Percentiles rank a stretch among this genome's conserved stretches.
phyloP scores from a whole-genome alignment of 805 yeast genomes.

The Cyberlindnera samutprakarnensis region DNA sequence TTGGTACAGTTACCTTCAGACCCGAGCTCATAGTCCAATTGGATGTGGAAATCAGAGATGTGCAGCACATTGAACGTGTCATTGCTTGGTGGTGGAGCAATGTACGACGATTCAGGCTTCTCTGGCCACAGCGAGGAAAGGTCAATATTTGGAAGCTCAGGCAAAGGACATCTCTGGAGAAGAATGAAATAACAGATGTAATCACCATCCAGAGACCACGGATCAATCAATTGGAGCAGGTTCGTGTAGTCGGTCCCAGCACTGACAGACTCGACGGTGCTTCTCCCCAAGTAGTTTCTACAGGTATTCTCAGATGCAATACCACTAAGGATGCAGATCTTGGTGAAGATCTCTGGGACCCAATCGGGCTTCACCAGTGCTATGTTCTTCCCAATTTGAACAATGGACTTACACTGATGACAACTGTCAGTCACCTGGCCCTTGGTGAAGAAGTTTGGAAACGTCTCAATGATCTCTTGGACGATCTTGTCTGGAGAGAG shows the following conservation, averaged over 20 bases:
- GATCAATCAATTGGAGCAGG: constrained; percentile 43
- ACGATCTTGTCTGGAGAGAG: no score
- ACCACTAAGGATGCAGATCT: constrained; percentile 36
- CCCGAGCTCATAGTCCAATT: constrained; percentile 46
- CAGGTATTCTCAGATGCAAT: constrained; percentile 23
- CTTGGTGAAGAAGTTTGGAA: no score
- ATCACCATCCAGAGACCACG: constrained; percentile 46
- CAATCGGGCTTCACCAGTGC: constrained; percentile 33
- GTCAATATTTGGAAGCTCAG: constrained; percentile 43
- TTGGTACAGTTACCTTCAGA: constrained; percentile 51
- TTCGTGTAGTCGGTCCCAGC: constrained; percentile 44
- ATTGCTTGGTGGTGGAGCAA: constrained; percentile 35
- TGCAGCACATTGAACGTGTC: constrained; percentile 59
- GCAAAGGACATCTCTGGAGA: constrained; percentile 41
- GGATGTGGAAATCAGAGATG: constrained; percentile 58
- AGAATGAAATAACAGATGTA: constrained; percentile 51
- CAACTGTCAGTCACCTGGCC: no score
- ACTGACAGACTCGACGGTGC: constrained; percentile 28
- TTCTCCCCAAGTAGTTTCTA: constrained; percentile 27
- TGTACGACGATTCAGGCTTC: constrained; percentile 33
- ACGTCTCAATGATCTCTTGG: no score
- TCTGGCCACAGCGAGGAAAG: constrained; percentile 36
- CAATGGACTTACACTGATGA: constrained; percentile 27
- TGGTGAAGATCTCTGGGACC: constrained; percentile 31
- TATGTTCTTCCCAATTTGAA: constrained; percentile 30